Conservation (phyloP, 768 basidiomycete species). For the Suillus placidus region DNA sequence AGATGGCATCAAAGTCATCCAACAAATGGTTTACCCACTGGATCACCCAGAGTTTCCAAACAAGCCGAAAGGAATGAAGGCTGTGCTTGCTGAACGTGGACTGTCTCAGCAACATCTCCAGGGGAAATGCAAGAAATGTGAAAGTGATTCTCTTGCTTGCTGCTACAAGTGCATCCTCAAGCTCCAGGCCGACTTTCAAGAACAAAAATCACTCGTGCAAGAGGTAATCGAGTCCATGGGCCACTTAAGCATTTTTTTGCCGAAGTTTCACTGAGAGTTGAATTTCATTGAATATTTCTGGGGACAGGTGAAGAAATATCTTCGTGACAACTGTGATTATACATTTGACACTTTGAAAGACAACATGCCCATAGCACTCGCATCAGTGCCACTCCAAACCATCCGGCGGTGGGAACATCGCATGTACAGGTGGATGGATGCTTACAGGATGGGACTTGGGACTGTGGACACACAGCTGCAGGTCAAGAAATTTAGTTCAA, state of each 20-base stretch:
- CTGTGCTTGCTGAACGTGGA: slow-evolving; percentile 32
- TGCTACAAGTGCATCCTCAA: slow-evolving; percentile 33
- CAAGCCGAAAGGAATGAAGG: slow-evolving; percentile 36
- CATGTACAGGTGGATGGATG: slow-evolving; percentile 22
- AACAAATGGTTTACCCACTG: slow-evolving; percentile 36
- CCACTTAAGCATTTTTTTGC: slow-evolving; percentile 31
- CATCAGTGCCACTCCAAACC: slow-evolving; percentile 17
- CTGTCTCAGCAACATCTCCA: slow-evolving; percentile 18
- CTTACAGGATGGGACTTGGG: slow-evolving; percentile 17
- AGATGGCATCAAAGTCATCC: slow-evolving; percentile 24
- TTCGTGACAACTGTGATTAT: slow-evolving; percentile 29
- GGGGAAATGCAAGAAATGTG: slow-evolving; percentile 10
- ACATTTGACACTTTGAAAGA: slow-evolving; percentile 26
- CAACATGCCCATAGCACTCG: slow-evolving; percentile 29
- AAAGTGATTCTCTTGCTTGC: slow-evolving; percentile 22
- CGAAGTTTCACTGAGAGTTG: slow-evolving; percentile 30
- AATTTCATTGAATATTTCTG: slow-evolving; percentile 12
- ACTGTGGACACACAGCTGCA: slow-evolving; percentile 20
- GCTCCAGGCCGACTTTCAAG: slow-evolving; percentile 30
- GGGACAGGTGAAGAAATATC: slow-evolving; percentile 30
- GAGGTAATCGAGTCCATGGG: slow-evolving; percentile 27
- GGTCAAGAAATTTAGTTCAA: slow-evolving; percentile 17
- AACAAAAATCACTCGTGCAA: slow-evolving; percentile 28
- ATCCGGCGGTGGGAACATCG: slow-evolving; percentile 21
- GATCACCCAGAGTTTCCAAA: slow-evolving; percentile 36